Evolutionary conservation across 2,329 filamentous ascomycete species (phyloP).

Genomic region (Leptodontidium sp.): DNA sequence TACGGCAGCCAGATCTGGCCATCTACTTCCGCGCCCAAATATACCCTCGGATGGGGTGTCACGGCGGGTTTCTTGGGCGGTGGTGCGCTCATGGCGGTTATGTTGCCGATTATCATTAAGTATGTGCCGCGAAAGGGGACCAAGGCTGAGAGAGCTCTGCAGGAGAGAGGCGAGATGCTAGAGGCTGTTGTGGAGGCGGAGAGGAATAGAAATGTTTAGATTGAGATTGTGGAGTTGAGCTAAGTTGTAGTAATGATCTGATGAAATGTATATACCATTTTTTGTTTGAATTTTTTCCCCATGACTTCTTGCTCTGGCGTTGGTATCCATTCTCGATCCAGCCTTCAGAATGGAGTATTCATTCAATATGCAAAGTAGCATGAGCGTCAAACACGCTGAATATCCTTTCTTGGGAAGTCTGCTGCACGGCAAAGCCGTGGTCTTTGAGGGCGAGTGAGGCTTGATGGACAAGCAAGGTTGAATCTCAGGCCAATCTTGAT

Average conservation of each 20-base stretch:
- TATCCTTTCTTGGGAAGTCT: no score
- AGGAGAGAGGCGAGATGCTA: slow-evolving; percentile 29
- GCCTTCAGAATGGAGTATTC: no score
- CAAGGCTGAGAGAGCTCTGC: slow-evolving; percentile 31
- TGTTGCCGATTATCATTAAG: slow-evolving; percentile 36
- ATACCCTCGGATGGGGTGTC: slow-evolving; percentile 40
- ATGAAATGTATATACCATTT: slow-evolving; percentile 2
- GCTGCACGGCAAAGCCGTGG: no score
- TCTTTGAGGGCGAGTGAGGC: no score
- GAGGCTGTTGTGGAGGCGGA: slow-evolving; percentile 32
- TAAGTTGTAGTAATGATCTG: neutral
- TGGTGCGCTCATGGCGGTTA: slow-evolving; percentile 28
- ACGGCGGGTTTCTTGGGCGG: slow-evolving; percentile 37
- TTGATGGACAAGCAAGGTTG: no score
- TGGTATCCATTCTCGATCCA: no score
- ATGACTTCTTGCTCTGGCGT: neutral
- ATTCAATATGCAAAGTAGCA: no score
- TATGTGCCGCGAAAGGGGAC: slow-evolving; percentile 28
- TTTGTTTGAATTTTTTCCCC: neutral
- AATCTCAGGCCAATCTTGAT: no score
- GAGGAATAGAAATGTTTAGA: slow-evolving; percentile 13
- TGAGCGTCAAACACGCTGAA: no score
- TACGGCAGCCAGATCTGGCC: slow-evolving; percentile 46
- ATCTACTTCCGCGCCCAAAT: slow-evolving; percentile 35
- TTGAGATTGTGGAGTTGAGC: neutral